Evolutionary conservation across 345 rosid species (phyloP), one percentile per base, ranked within the genome.

Genomic region (Abelmoschus esculentus): DNA sequence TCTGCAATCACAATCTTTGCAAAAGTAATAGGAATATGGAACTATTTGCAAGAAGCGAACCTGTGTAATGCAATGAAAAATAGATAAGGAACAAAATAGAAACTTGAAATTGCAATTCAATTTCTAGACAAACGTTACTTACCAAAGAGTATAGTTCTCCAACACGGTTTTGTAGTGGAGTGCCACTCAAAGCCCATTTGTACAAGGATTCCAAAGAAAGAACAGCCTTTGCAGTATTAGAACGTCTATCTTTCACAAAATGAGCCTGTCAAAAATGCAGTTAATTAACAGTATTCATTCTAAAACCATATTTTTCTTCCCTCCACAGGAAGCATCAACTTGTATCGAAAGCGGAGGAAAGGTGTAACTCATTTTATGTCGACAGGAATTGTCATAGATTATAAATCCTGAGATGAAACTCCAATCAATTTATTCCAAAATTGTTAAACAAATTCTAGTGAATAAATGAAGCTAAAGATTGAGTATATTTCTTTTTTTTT

Each of bases 81-180:
- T 68, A 36, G 57, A 66, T 57, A 46, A 81, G 67, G 50, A 65
- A 49, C 54, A 70, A 32, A 69, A 69, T 9, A 74, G 59, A 70
- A 78, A 60, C 67, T 62, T 65, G 9, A 47, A 65, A 42, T 34
- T 54, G 19, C 67, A 42, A 19, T 53, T 22, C 18, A 62, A 62
- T 22, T 36, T 70, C 17, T 28, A 76, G 40, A 61, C 14, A 69
- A 56, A 68, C 19, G 26, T 66, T 62, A 58, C 86, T 89, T 73
- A 95, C 97, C 79, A 95, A 77, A 69, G 99, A 95, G 84, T 95
- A 95, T 70, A 95, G 93, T 77, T 95, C 99, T 69, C 97, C 99
- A 65, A 95, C 97, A 58, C 97, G 99, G 69, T 95, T 95, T 79
- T 95, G 99, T 66, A 95, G 89, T 73, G 98, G 99, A 69, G 99